Evolutionary conservation across 192 early-diverging fungal species (phyloP), one percentile per base, ranked within the genome.

Genomic region (Piromyces sp.): DNA sequence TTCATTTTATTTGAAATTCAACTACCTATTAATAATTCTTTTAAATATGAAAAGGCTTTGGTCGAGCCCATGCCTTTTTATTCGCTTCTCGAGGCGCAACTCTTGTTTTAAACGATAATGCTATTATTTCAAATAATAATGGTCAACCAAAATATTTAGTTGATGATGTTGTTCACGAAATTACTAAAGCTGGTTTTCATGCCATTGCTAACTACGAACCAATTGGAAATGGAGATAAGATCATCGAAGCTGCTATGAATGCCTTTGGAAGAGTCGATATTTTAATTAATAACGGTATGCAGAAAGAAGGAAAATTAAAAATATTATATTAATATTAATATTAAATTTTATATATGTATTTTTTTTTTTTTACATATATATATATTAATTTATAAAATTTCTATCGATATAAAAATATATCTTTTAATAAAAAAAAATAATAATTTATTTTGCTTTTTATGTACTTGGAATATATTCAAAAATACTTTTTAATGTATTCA

Each of bases 191-290:
- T 68, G 51, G 51, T 68, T 68, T 68, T 7, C 51, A 68, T 68
- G 51, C 51, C 13, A 95, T 99, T 30, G 95, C 96, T 80, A 96
- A 98, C 90, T 96, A 98, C 88, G 92, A 97, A 89, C 96, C 96
- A 82, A 97, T 99, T 30, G 93, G 96, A 79, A 93, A 96, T 80
- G 98, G 98, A 81, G 96, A 95, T 81, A 96, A 96, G 92, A 99
- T 99, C 85, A 94, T 99, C n/a, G 95, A 96, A 84, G 96, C 96
- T 13, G 98, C 98, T 6, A 86, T 99, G 85, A 93, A 95, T 89
- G 94, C 95, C 26, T 99, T 95, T 84, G 97, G 97, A 15, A 92
- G 94, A 38, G 88, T 99, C 80, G 98, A 99, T 85, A 92, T 99
- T 80, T 86, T 99, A 80, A 94, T 99, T 87, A 98, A 98, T 89